These are phyloP conservation scores for Petunia hybrid DNA, from an alignment of 305 asterid genomes.

Conservation along the genomic window DNA sequence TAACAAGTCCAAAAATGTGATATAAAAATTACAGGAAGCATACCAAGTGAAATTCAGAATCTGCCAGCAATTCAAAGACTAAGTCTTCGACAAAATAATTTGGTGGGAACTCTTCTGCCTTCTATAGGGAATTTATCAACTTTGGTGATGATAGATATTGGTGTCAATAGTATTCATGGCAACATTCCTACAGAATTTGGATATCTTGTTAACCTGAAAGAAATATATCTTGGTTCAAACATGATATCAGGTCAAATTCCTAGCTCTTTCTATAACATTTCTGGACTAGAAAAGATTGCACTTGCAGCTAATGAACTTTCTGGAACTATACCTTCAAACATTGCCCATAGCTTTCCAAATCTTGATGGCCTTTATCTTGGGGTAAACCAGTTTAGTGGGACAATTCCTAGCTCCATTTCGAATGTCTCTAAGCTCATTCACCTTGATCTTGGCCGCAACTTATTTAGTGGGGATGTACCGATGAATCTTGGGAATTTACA, in stretches of 20 bases:
- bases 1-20: neutral
- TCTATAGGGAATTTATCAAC: neutral
- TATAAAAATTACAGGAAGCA: neutral
- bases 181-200: slow-evolving; percentile 27
- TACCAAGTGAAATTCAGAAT: slow-evolving; percentile 17
- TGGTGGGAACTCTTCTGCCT: neutral
- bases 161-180: slow-evolving; percentile 2
- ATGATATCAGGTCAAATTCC: neutral
- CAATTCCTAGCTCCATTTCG: slow-evolving; percentile 36
- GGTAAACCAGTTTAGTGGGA: slow-evolving; percentile 9
- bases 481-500: slow-evolving; percentile 13
- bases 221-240: neutral
- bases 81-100: neutral
- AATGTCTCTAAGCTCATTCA: neutral
- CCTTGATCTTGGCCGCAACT: slow-evolving; percentile 29
- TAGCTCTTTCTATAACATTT: neutral
- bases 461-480: neutral
- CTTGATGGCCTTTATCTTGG: slow-evolving; percentile 8
- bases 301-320: neutral
- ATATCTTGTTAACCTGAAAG: neutral
- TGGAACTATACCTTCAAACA: slow-evolving; percentile 21
- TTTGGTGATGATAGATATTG: neutral
- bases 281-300: neutral
- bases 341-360: neutral
- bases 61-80: neutral